phyloP scores from a whole-genome alignment of 2,329 filamentous ascomycete genomes.

The Apiospora sp. region DNA sequence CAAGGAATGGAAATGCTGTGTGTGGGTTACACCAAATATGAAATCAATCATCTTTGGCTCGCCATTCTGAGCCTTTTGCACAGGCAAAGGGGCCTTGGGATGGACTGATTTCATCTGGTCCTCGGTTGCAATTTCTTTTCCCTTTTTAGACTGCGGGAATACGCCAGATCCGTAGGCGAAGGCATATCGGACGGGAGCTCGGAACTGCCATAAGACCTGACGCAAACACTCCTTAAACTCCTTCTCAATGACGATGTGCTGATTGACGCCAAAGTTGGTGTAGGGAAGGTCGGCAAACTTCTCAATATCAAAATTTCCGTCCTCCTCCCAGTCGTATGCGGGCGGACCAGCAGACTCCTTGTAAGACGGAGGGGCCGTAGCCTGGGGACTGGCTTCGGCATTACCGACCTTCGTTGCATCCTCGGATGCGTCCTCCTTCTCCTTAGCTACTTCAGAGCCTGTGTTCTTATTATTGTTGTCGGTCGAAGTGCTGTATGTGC shows the following conservation, averaged over 20 bases:
- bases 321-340: constrained; percentile 74
- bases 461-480: constrained; percentile 21
- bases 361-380: constrained; percentile 38
- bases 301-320: constrained; percentile 74
- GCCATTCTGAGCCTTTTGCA: constrained; percentile 85
- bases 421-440: constrained; percentile 37
- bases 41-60: constrained; percentile 98
- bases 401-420: constrained; percentile 33
- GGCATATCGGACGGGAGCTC: constrained; percentile 92
- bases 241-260: constrained; percentile 94
- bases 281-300: constrained; percentile 80
- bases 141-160: constrained; percentile 75
- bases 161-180: constrained; percentile 98
- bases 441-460: constrained; percentile 32
- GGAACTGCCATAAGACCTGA: constrained; percentile 88
- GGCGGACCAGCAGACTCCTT: constrained; percentile 33
- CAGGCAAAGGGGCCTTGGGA: constrained; percentile 80
- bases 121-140: constrained; percentile 61
- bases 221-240: constrained; percentile 93
- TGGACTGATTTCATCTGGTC: constrained; percentile 72
- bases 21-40: constrained; percentile 93
- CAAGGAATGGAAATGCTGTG: constrained; percentile 95
- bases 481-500: constrained; percentile 28
- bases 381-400: constrained; percentile 33
- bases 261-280: constrained; percentile 88